phyloP scores from a whole-genome alignment of 306 rosid species.

The Mucuna pruriens region DNA sequence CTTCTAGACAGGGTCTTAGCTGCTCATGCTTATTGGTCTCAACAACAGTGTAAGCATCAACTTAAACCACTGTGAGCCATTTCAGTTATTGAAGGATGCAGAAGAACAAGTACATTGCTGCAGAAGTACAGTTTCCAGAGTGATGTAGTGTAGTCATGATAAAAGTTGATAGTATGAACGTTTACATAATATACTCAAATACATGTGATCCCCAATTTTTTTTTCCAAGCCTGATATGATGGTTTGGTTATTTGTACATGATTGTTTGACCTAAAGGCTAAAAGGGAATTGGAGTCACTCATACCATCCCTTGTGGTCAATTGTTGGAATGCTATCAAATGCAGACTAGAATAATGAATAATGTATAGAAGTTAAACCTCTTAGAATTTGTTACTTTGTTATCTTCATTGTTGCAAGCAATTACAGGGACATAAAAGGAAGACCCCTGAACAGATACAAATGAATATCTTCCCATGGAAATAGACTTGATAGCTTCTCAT shows the following conservation, averaged over 20 bases:
- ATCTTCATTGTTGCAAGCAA: background rate
- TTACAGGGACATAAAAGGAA: slow-evolving; percentile 8
- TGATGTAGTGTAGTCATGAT: slow-evolving; percentile 32
- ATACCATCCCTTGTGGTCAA: slow-evolving; percentile 30
- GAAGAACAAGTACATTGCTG: slow-evolving; percentile 32
- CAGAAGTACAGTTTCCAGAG: slow-evolving; percentile 6
- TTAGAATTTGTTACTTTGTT: slow-evolving; percentile 8
- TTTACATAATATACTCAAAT: slow-evolving; percentile 28
- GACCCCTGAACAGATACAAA: background rate
- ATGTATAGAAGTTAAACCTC: slow-evolving; percentile 36
- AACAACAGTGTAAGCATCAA: slow-evolving; percentile 61
- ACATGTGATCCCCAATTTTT: slow-evolving; percentile 38
- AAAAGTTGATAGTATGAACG: slow-evolving; percentile 41
- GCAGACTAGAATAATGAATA: slow-evolving; percentile 44
- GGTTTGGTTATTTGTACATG: slow-evolving; percentile 55
- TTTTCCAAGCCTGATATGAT: slow-evolving; percentile 41
- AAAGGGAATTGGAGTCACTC: slow-evolving; percentile 5
- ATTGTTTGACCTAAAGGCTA: slow-evolving; percentile 37
- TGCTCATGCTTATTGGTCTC: slow-evolving; percentile 83
- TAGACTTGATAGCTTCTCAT: background rate
- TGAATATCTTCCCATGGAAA: background rate
- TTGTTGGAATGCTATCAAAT: slow-evolving; percentile 31
- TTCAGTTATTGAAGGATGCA: slow-evolving; percentile 16
- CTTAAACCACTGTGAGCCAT: slow-evolving; percentile 47
- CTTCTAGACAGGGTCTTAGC: slow-evolving; percentile 75